Evolutionary conservation across 352 stramenopile genomes (phyloP).

Genomic region (Blastocystis sp.): DNA sequence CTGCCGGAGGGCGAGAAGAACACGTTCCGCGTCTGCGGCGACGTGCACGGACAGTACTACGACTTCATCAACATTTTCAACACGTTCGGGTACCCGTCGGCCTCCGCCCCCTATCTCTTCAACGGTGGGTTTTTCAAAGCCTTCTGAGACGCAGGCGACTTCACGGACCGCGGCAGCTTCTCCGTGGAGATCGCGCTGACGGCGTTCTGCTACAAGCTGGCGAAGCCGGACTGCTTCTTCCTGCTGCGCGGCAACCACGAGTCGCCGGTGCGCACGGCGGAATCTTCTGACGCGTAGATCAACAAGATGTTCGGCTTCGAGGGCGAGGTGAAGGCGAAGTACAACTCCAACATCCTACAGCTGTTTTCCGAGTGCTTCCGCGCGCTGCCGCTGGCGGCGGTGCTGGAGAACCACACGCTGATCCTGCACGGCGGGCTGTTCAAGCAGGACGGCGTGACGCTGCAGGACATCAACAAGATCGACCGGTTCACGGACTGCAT

Average conservation of each 20-base stretch:
- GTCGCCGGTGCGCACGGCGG: conserved; percentile 93
- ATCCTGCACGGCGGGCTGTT: conserved; percentile 95
- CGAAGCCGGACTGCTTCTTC: conserved; percentile 80
- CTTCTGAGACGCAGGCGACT: conserved; percentile 79
- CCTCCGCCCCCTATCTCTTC: conserved; percentile 95
- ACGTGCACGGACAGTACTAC: conserved; percentile 99
- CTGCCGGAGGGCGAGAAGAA: conserved; percentile 74
- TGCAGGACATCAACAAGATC: conserved; percentile 88
- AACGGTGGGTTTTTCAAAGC: conserved; percentile 80
- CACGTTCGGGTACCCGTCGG: conserved; percentile 89
- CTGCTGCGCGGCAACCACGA: conserved; percentile 81
- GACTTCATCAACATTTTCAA: conserved; percentile 99
- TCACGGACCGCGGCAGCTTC: conserved; percentile 96
- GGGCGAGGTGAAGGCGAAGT: conserved; percentile 98
- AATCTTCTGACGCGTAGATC: conserved; percentile 88
- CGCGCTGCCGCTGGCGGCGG: conserved; percentile 87
- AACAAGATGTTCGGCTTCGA: conserved; percentile 99
- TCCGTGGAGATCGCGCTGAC: conserved; percentile 95
- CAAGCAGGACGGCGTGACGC: conserved; percentile 86
- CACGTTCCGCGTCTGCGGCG: conserved; percentile 91
- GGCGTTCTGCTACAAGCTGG: conserved; percentile 92
- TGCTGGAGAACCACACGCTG: conserved; percentile 89
- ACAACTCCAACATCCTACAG: conserved; percentile 95
- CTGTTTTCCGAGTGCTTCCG: conserved; percentile 98
- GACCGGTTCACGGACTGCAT: conserved; percentile 75